These are phyloP conservation scores for Gonium pectorale DNA, from an alignment of 139 green algal species.

Conservation along the genomic window DNA sequence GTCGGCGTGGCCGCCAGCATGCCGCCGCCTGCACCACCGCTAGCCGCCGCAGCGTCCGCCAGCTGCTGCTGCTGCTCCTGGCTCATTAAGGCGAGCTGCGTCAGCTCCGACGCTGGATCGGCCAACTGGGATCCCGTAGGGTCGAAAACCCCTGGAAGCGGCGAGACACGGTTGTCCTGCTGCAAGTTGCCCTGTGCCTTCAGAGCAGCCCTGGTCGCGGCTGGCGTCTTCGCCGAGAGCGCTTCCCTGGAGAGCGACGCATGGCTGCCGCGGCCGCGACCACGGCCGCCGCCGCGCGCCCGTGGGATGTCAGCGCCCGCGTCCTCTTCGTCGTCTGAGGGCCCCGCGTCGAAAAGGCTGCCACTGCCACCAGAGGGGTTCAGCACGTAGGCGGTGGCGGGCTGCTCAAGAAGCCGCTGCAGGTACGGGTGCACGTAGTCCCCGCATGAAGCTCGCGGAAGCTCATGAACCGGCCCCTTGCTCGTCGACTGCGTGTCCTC, in stretches of 20 bases:
- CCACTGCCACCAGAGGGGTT: constrained; percentile 48
- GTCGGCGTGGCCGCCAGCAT: background rate
- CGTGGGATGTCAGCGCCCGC: background rate
- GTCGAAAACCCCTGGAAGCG: no score
- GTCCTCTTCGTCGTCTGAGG: constrained; percentile 19
- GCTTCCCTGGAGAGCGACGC: background rate
- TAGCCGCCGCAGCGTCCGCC: background rate
- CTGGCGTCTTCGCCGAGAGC: background rate
- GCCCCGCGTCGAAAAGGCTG: constrained; percentile 8
- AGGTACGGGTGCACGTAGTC: constrained; percentile 74
- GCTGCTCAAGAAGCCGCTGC: constrained; percentile 60
- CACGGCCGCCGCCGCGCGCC: background rate
- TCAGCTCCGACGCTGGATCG: no score
- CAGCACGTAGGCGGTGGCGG: constrained; percentile 49
- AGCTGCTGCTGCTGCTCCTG: no score
- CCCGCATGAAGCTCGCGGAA: constrained; percentile 24
- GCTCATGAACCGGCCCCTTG: background rate
- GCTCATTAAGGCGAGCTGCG: no score
- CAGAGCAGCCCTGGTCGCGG: background rate
- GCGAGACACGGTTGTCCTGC: background rate
- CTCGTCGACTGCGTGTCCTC: constrained; percentile 9
- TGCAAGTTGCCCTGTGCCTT: background rate
- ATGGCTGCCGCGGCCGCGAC: background rate
- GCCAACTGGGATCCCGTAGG: no score
- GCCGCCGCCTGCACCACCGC: background rate